Base-by-base conservation (phyloP, 2,329 filamentous ascomycete species). In the Neospermospora avenae region DNA sequence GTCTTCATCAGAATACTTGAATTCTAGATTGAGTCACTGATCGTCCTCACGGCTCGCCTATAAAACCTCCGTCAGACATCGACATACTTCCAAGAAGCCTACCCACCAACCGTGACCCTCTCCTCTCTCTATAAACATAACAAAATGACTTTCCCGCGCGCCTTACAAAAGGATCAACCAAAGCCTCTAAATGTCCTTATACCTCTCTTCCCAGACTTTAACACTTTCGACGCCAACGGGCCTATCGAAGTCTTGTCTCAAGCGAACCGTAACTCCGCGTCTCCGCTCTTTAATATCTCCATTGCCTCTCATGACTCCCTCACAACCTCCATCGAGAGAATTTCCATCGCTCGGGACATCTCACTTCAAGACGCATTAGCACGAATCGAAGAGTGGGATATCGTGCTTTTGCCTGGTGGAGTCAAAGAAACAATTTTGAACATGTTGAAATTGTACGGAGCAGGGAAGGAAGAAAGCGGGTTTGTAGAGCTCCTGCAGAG, bases 151-250 rank as follows among this genome's bases (percentile, higher is more conserved):
- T 46, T 37, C 53, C 53, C 53, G 6, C 53, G 53, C 25, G 53
- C 53, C 4, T 25, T 56, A 4, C 24, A 46, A 13, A 35, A 13
- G 16, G 34, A 24, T 4, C 20, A 24, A 2, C 25, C 10, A 4
- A 41, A 18, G 28, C 39, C 53, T 4, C n/a, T 56, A 1, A 45
- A 46, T 46, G 41, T 56, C 41, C 42, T 45, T 20, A 46, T 56
- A 25, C 41, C 53, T 16, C 53, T 56, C 41, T 56, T 56, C 25
- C 53, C 53, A n/a, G 25, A 46, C 41, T 34, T 56, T 25, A 56
- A 56, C 31, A 45, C 53, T 8, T 46, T 56, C 53, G 53, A 56
- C 18, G 53, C 53, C n/a, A 56, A 45, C 13, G 53, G 53, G 2
- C 53, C 53, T 4, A 56, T 56, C 39, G 42, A 56, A 24, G 41